phyloP scores from a whole-genome alignment of 2,329 filamentous ascomycete species.

The Fusarium incarnatum region DNA sequence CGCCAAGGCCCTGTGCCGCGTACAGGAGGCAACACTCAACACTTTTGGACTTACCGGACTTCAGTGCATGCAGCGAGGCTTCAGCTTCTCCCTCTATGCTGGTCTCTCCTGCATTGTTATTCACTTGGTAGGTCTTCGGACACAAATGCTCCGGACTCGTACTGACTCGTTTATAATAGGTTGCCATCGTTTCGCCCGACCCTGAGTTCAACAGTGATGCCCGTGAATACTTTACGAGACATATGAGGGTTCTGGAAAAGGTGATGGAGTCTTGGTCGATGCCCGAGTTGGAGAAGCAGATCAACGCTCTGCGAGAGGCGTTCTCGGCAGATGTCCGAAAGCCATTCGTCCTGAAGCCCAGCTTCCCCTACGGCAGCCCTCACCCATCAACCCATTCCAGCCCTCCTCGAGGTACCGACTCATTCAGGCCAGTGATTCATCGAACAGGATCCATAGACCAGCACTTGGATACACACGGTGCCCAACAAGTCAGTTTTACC shows the following conservation, averaged over 20 bases:
- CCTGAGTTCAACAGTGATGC: conserved; percentile 87
- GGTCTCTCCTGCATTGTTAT: conserved; percentile 92
- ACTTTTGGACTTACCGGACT: conserved; percentile 83
- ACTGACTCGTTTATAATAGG: conserved; percentile 60
- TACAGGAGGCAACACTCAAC: conserved; percentile 85
- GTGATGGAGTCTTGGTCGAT: conserved; percentile 87
- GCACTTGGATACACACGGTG: conserved; percentile 64
- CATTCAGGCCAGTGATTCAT: conserved; percentile 61
- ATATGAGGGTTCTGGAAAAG: conserved; percentile 92
- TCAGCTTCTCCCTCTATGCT: conserved; percentile 95
- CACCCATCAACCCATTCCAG: conserved; percentile 72
- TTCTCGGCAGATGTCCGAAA: conserved; percentile 89
- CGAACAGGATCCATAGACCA: conserved; percentile 64
- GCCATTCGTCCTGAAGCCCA: conserved; percentile 88
- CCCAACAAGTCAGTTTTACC: conserved; percentile 73
- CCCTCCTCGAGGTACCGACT: conserved; percentile 66
- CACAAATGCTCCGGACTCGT: background rate
- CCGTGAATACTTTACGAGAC: conserved; percentile 87
- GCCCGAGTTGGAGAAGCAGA: conserved; percentile 89
- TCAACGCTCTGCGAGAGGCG: conserved; percentile 87
- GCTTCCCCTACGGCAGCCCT: conserved; percentile 88
- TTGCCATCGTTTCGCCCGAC: conserved; percentile 93
- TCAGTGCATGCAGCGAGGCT: conserved; percentile 91
- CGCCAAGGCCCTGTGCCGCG: conserved; percentile 84
- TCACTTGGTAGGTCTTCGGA: conserved; percentile 76